These are phyloP conservation scores for Sclerotinia glacialis DNA, from an alignment of 2,329 filamentous ascomycete genomes.

Conservation along the genomic window DNA sequence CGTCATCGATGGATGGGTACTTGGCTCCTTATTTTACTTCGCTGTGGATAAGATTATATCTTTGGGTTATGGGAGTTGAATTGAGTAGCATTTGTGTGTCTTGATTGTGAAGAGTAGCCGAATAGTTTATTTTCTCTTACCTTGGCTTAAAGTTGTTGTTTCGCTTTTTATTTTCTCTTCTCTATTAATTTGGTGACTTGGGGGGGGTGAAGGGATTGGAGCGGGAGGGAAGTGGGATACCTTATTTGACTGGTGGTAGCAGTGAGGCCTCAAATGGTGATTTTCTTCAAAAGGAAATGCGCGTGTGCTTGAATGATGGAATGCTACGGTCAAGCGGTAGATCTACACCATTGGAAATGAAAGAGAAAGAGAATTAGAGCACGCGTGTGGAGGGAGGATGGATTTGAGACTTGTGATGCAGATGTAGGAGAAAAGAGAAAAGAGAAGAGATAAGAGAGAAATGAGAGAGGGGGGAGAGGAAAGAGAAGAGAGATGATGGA, in stretches of 20 bases:
- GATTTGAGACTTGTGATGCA: background rate
- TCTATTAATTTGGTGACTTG: constrained; percentile 14
- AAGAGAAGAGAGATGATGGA: background rate
- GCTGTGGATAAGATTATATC: constrained; percentile 19
- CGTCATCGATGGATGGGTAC: constrained; percentile 1
- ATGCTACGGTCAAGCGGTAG: background rate
- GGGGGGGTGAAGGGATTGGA: background rate
- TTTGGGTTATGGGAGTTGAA: constrained; percentile 17
- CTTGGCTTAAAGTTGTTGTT: constrained; percentile 15
- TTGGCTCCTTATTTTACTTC: constrained; percentile 1
- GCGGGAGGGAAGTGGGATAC: background rate
- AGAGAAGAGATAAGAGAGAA: background rate
- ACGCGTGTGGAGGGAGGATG: background rate
- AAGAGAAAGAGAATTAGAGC: background rate
- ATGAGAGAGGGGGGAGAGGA: background rate
- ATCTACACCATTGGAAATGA: background rate
- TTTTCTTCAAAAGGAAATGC: background rate
- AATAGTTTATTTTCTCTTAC: constrained; percentile 11
- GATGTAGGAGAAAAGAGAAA: background rate
- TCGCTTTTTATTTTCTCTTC: constrained; percentile 18
- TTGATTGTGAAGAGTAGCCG: constrained; percentile 16
- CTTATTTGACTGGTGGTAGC: constrained; percentile 1
- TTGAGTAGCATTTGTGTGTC: constrained; percentile 16
- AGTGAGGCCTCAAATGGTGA: background rate
- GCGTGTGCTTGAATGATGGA: background rate